Percentiles rank a stretch among this genome's conserved stretches.
Evolutionary conservation across 306 rosid species (phyloP).

Genomic region (Hylodesmum podocarpum): DNA sequence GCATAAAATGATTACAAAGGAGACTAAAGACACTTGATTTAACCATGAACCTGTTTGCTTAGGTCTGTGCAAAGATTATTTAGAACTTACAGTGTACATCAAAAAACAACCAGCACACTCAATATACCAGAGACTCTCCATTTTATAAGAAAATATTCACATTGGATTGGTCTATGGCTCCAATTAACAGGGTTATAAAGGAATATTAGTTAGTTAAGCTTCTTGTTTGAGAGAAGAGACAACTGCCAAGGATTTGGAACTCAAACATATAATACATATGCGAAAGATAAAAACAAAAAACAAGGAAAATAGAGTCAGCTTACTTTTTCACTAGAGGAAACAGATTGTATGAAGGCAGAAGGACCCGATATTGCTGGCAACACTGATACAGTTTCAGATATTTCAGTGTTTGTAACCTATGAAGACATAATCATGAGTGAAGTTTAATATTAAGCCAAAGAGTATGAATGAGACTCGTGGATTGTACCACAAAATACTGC

Average conservation of each 20-base stretch:
- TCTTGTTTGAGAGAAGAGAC: neutral
- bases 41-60: neutral
- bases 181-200: neutral
- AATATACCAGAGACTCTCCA: neutral
- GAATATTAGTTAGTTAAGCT: neutral
- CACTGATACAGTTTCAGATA: conserved; percentile 50
- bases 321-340: conserved; percentile 53
- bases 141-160: neutral
- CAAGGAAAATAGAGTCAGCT: conserved; percentile 28
- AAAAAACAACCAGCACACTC: neutral
- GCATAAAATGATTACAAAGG: neutral
- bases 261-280: neutral
- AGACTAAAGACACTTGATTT: neutral
- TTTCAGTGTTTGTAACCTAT: conserved; percentile 56
- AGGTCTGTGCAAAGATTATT: neutral
- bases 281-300: neutral
- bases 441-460: conserved; percentile 7
- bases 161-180: neutral
- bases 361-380: conserved; percentile 47
- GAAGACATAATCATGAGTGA: conserved; percentile 21
- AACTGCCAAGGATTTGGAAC: neutral
- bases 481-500: conserved; percentile 16
- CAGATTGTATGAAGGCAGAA: conserved; percentile 41
- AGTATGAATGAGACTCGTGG: conserved; percentile 22
- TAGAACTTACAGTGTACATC: neutral